Evolutionary conservation across 1,284 basidiomycete species (phyloP).

Genomic region (Ustilago cynodontis): DNA sequence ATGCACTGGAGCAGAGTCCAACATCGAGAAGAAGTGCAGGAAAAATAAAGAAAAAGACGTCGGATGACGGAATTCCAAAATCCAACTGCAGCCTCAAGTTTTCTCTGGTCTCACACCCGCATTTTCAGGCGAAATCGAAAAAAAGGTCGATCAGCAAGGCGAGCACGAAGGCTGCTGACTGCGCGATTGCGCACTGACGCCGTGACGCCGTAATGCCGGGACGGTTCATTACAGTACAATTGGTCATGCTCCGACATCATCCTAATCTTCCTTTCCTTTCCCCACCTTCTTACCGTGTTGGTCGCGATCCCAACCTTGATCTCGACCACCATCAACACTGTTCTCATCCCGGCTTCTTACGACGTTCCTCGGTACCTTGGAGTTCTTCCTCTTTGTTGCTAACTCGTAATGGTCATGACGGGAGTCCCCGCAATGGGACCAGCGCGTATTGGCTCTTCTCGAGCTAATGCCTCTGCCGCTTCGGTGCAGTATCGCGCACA

Average conservation of each 20-base stretch:
- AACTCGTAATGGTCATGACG: constrained; percentile 11
- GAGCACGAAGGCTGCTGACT: neutral
- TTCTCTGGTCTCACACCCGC: neutral
- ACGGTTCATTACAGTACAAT: no score
- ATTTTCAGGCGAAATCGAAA: neutral
- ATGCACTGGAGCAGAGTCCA: neutral
- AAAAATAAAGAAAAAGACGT: neutral
- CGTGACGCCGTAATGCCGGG: no score
- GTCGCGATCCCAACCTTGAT: constrained; percentile 4
- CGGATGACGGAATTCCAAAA: constrained; percentile 6
- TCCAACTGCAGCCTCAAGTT: constrained; percentile 1
- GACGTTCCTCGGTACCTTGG: neutral
- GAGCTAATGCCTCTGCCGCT: constrained; percentile 7
- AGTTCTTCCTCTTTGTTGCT: neutral
- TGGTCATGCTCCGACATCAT: neutral
- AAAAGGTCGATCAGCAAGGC: neutral
- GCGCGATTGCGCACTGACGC: constrained; percentile 2
- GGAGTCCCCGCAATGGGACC: constrained; percentile 3
- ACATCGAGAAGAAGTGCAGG: neutral
- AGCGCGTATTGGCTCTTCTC: constrained; percentile 5
- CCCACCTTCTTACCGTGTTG: neutral
- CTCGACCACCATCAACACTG: neutral
- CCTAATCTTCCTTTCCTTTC: neutral
- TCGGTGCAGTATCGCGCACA: constrained; percentile 39
- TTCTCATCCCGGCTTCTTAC: neutral